A percentile compares a stretch with the other conserved stretches of the same genome.
Conservation (phyloP, 768 basidiomycete genomes). For the Pleurotus cornucopiae region DNA sequence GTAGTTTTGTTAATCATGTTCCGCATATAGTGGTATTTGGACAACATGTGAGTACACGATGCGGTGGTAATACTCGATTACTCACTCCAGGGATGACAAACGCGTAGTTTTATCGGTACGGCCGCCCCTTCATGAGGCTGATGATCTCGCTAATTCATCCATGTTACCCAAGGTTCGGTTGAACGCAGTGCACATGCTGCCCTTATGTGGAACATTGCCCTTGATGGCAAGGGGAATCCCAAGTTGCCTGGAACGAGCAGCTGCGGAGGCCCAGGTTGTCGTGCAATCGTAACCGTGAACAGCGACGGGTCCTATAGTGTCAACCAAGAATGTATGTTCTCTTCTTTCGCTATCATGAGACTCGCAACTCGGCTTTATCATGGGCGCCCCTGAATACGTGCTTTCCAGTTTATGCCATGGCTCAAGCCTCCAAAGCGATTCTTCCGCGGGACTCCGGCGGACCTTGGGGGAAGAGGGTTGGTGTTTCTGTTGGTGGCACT, state of each 20-base stretch:
- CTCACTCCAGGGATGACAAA: no score
- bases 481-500: conserved; percentile 54
- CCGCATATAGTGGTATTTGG: conserved; percentile 56
- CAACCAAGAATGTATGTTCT: conserved; percentile 67
- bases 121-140: no score
- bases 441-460: conserved; percentile 66
- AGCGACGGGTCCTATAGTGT: conserved; percentile 56
- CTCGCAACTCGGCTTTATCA: background rate
- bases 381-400: background rate
- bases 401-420: conserved; percentile 60
- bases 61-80: no score
- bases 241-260: conserved; percentile 60
- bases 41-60: conserved; percentile 45
- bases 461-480: conserved; percentile 66
- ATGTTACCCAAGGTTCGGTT: conserved; percentile 23
- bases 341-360: background rate
- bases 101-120: conserved; percentile 18
- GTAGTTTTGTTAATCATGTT: no score
- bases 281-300: conserved; percentile 64
- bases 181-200: conserved; percentile 38
- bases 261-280: conserved; percentile 59
- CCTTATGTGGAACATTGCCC: conserved; percentile 75
- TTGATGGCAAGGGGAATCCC: conserved; percentile 60
- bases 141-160: no score
- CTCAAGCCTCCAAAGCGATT: conserved; percentile 70